Evolutionary conservation across 345 rosid genomes (phyloP).

Genomic region (Excoecaria cochinchinensis): DNA sequence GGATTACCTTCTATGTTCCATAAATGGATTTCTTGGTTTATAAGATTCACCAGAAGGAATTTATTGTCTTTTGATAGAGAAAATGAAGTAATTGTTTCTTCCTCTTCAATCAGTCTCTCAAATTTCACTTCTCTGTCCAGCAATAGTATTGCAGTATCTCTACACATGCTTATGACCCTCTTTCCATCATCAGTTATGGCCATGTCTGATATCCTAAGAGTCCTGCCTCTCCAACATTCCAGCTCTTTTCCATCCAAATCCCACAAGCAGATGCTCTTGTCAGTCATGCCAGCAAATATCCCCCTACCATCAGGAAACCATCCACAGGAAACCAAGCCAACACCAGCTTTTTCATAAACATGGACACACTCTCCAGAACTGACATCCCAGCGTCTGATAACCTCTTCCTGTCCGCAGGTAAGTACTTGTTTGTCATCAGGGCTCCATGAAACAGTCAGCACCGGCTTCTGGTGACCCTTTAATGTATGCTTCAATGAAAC

Average conservation of each 20-base stretch:
- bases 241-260: constrained; percentile 55
- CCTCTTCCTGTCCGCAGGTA: constrained; percentile 61
- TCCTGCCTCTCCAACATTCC: constrained; percentile 55
- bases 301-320: constrained; percentile 61
- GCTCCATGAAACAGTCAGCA: constrained; percentile 61
- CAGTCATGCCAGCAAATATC: constrained; percentile 49
- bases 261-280: constrained; percentile 56
- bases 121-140: constrained; percentile 45
- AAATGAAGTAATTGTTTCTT: constrained; percentile 57
- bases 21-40: constrained; percentile 63
- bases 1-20: constrained; percentile 54
- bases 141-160: constrained; percentile 47
- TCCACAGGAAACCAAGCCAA: constrained; percentile 57
- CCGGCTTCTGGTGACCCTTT: constrained; percentile 53
- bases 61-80: constrained; percentile 54
- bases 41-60: constrained; percentile 57
- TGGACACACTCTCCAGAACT: constrained; percentile 57
- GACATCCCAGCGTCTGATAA: constrained; percentile 59
- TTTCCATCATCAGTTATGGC: constrained; percentile 54
- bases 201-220: constrained; percentile 52
- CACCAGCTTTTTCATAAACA: constrained; percentile 50
- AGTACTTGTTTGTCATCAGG: constrained; percentile 57
- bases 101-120: constrained; percentile 52
- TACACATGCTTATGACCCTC: constrained; percentile 49
- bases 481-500: constrained; percentile 49